These are phyloP conservation scores for Fusarium sp. DNA, from an alignment of 2,329 filamentous ascomycete genomes.

Conservation along the genomic window DNA sequence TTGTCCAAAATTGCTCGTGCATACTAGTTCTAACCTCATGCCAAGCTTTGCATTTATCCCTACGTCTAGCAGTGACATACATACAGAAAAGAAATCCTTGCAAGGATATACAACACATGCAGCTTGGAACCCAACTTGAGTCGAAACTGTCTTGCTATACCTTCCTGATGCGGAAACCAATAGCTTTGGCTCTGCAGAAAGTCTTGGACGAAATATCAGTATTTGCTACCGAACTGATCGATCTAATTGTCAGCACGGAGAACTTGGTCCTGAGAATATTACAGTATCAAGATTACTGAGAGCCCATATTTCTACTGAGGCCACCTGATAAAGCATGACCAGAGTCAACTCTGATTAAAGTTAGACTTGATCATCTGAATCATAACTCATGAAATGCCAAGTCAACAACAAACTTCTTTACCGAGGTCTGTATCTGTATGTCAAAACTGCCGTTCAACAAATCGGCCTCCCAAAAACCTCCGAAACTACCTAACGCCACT, in stretches of 20 bases:
- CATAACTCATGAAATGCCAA: neutral
- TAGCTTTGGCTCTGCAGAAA: neutral
- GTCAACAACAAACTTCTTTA: neutral
- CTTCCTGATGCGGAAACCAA: slow-evolving; percentile 28
- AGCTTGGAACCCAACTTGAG: slow-evolving; percentile 5
- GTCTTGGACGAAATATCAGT: slow-evolving; percentile 4
- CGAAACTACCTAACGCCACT: slow-evolving; percentile 22
- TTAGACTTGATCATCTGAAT: neutral
- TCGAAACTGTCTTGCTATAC: slow-evolving; percentile 14
- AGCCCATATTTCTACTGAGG: neutral
- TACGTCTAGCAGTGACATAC: slow-evolving; percentile 14
- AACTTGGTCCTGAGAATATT: neutral
- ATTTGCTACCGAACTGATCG: neutral
- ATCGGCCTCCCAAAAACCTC: slow-evolving; percentile 1
- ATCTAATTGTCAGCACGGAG: neutral
- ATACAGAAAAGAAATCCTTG: slow-evolving; percentile 1
- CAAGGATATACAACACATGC: slow-evolving; percentile 10
- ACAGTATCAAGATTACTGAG: neutral
- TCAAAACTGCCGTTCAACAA: neutral
- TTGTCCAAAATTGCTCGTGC: neutral
- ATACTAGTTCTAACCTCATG: neutral
- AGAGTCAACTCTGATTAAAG: neutral
- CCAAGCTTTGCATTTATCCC: slow-evolving; percentile 16
- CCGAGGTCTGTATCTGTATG: neutral
- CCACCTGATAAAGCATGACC: neutral